Base-by-base conservation (phyloP, 2,329 filamentous ascomycete species). In the Trichoderma gracile region DNA sequence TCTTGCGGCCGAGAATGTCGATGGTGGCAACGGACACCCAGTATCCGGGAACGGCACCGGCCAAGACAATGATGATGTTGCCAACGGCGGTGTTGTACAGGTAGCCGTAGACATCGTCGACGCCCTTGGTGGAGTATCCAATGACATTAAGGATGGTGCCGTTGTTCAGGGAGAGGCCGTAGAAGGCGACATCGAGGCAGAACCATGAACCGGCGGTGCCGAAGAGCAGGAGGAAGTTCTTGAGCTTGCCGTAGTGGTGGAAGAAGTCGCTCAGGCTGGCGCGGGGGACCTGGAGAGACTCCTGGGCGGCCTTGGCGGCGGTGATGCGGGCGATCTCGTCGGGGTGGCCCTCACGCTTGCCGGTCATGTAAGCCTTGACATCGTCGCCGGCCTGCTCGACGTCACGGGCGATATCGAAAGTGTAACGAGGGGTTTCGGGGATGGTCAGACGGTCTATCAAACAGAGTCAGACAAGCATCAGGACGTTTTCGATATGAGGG, bases 201-300 rank as follows among this genome's bases (percentile, higher is more conserved):
- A 93, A 94, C 91, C 92, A 96, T 2, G 91, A 94, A 46, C 89
- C 89, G 14, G 91, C 89, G 14, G 91, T 94, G n/a, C 90, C 90
- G 47, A 92, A 79, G 0, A 92, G 84, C 17, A 93, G 82, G 73
- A 88, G 86, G 62, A 84, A 86, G 73, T 94, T 88, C 79, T 87
- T 90, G 81, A 84, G 86, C 72, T 89, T 84, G 65, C 81, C 74
- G 76, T 92, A 94, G 78, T 94, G 89, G 40, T 75, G 76, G 76
- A 80, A 74, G 78, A 95, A 95, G 77, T 96, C 92, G 21, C 71
- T 68, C 81, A 85, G 91, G 68, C 87, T 87, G 43, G 91, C 89
- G 79, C 91, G 89, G 68, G 87, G 88, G 0, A 89, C 79, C 49
- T 85, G 80, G 68, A 92, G 82, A 65, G 82, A 76, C 57, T 81